Conservation (phyloP, 2,329 filamentous ascomycete species). For the Rhinocladiella similis region DNA sequence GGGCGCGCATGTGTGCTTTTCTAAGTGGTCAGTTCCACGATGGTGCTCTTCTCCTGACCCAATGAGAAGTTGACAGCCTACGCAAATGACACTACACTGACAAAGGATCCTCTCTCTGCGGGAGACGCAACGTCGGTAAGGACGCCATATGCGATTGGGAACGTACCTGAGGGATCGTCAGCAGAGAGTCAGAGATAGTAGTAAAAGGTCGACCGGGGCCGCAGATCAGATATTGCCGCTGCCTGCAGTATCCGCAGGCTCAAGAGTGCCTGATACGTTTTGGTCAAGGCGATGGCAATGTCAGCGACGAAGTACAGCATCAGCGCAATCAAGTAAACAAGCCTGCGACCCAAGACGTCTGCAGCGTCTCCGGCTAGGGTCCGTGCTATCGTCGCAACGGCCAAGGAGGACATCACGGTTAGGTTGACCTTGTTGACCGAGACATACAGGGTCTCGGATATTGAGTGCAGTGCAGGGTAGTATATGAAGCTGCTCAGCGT, state of each 20-base stretch:
- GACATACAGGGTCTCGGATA: constrained; percentile 1
- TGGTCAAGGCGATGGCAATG: not conserved
- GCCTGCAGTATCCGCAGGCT: not conserved
- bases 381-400: not conserved
- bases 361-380: not conserved
- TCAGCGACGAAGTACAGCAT: not conserved
- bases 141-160: constrained; percentile 35
- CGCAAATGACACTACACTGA: constrained; percentile 31
- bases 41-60: too few relatives aligned
- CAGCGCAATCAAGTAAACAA: not conserved
- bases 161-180: constrained; percentile 21
- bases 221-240: not conserved
- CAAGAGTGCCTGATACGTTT: not conserved
- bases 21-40: not conserved
- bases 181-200: not conserved
- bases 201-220: not conserved
- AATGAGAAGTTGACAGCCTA: constrained; percentile 10
- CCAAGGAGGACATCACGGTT: not conserved
- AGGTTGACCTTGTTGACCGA: not conserved
- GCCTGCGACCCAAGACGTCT: not conserved
- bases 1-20: not conserved
- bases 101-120: constrained; percentile 35
- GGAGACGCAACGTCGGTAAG: constrained; percentile 35
- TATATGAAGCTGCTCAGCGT: constrained; percentile 13
- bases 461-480: constrained; percentile 2